Evolutionary conservation across 306 rosid species (phyloP), one percentile per base, ranked within the genome.

Genomic region (Acmispon strigosus): DNA sequence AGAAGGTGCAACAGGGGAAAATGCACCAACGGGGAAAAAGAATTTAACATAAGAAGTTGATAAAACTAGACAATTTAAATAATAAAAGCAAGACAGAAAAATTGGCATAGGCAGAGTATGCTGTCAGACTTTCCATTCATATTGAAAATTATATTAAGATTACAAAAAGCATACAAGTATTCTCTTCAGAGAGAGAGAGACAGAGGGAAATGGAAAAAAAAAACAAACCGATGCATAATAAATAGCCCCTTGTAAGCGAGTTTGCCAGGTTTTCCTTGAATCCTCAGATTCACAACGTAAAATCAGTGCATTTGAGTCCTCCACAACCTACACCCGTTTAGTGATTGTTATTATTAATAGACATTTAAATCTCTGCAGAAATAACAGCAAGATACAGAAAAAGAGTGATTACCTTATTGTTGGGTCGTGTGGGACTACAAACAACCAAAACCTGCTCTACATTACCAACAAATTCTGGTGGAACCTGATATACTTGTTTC

Each of bases 221-320:
- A 74, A 70, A 77, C 80, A 76, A 69, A 69, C 99, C 84, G 96
- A 94, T 83, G 99, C 88, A 75, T 86, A 76, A 83, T 94, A 91
- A 66, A 94, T 85, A 70, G 96, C 99, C 78, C 96, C 89, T 81
- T 89, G 95, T 83, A 91, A 64, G 73, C 88, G 88, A 70, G 77
- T 87, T 14, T 89, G 94, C 99, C 99, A 94, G 66, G 73, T 80
- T 76, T 89, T 91, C 82, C 78, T 86, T 37, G 80, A 86, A 66
- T 86, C 96, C 41, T 87, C 96, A 65, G 92, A 89, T 37, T 91
- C 96, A 74, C 87, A 91, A 32, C 80, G 90, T 60, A 91, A 60
- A 77, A 94, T 86, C 74, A 89, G 73, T 47, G 99, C 92, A 89
- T 83, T 87, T 73, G 79, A 54, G 66, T 94, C 99, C 86, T 90